phyloP scores from a whole-genome alignment of 169 alveolate genomes.

The Perkinsus chesapeaki region DNA sequence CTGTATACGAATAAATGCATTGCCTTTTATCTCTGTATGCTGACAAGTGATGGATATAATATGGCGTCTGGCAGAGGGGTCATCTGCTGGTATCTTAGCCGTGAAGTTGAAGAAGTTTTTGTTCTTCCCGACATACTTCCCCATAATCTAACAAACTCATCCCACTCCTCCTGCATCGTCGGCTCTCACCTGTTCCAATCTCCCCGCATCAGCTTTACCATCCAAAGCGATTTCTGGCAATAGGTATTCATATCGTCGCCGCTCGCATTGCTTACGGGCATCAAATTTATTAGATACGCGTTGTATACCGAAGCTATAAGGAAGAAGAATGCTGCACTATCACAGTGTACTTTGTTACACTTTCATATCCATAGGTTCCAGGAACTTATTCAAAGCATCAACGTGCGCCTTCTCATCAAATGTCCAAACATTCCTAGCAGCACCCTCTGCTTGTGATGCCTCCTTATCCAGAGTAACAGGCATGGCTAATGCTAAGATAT shows the following conservation, averaged over 20 bases:
- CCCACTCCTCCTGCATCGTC: not conserved
- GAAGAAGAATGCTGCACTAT: not conserved
- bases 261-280: slow-evolving; percentile 31
- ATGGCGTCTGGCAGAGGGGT: slow-evolving; percentile 29
- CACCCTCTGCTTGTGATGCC: slow-evolving; percentile 7
- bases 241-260: slow-evolving; percentile 29
- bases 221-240: slow-evolving; percentile 25
- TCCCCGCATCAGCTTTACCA: not conserved
- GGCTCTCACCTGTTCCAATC: not conserved
- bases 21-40: not conserved
- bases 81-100: slow-evolving; percentile 18
- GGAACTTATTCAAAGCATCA: not conserved
- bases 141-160: slow-evolving; percentile 6
- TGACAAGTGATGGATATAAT: slow-evolving; percentile 17
- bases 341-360: not conserved
- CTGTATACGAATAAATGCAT: slow-evolving; percentile 5
- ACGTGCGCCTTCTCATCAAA: not conserved
- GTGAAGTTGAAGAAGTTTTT: slow-evolving; percentile 29
- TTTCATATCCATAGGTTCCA: not conserved
- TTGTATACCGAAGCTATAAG: slow-evolving; percentile 13
- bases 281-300: slow-evolving; percentile 33
- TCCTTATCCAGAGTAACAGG: not conserved
- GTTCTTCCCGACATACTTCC: slow-evolving; percentile 27
- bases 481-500: not conserved
- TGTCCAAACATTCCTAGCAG: slow-evolving; percentile 12